These are phyloP conservation scores for Sporothrix luriei DNA, from an alignment of 2,329 filamentous ascomycete species.

Conservation along the genomic window DNA sequence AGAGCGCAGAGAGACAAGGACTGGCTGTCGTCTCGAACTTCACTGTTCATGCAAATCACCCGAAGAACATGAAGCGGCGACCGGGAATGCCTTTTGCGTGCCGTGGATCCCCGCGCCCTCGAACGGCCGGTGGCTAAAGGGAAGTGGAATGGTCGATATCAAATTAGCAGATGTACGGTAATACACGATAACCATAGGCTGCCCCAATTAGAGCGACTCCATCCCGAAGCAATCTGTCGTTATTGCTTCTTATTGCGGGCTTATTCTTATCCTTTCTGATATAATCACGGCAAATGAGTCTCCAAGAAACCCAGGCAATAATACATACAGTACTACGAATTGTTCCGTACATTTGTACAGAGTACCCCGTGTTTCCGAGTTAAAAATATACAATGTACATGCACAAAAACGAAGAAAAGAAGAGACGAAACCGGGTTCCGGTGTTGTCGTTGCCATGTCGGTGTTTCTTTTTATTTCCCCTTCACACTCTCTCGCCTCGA, in stretches of 20 bases:
- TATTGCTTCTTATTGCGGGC: neutral
- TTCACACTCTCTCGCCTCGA: neutral
- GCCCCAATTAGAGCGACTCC: neutral
- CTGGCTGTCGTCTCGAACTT: constrained; percentile 1
- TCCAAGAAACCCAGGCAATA: no score
- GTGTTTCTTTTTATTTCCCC: neutral
- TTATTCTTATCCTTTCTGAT: neutral
- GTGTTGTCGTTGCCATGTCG: neutral
- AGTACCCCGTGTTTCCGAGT: neutral
- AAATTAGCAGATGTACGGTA: neutral
- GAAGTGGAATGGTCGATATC: neutral
- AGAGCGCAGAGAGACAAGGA: constrained; percentile 3
- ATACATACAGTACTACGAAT: no score
- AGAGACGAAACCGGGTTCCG: constrained; percentile 31
- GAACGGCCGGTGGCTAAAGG: neutral
- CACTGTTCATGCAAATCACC: constrained; percentile 16
- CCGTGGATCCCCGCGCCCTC: neutral
- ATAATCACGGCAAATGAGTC: no score
- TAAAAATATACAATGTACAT: constrained; percentile 5
- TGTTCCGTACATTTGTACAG: neutral
- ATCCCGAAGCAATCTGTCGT: neutral
- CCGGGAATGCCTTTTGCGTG: constrained; percentile 7
- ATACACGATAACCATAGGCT: neutral
- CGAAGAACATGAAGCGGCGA: neutral
- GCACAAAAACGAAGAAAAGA: neutral